Base-by-base conservation (phyloP, 495 filamentous ascomycete species). In the Xylaria flabelliformis region DNA sequence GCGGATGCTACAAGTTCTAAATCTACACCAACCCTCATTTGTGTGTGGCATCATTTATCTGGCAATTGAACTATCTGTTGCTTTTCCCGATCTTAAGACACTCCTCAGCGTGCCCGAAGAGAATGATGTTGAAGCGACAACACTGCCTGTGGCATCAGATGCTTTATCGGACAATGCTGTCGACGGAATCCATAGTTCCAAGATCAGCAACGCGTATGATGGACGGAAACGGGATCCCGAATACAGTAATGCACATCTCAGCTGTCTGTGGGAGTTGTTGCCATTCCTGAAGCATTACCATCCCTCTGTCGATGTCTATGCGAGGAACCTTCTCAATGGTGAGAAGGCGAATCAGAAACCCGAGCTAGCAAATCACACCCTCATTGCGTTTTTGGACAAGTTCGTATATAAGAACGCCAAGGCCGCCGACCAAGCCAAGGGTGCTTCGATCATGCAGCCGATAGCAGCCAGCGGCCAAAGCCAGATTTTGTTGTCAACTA, bases 391-490 rank as follows among this genome's bases (percentile, higher is more conserved):
- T 88, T 88, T 99, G 41, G 96, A 99, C 81, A 94, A 94, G 73
- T 98, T 99, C 80, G 93, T 96, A 26, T 99, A 98, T 85, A 91
- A 94, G 53, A 95, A 95, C 72, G 90, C 95, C 59, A 97, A 95
- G 85, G 85, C 92, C 8, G 81, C 85, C 4, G 80, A 89, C 12
- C 81, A 82, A 21, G 83, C 84, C 69, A 90, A 91, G 65, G 97
- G 96, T 32, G 82, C 87, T 42, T 97, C 94, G 4, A 96, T 98
- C 79, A 99, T 99, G 96, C 96, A 99, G 80, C 96, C 96, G 15
- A 87, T 97, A 39, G 92, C 88, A 48, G 80, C 87, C 39, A 85
- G 89, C 39, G 88, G 90, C 67, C 82, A 88, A 50, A 79, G 86
- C 73, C 84, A 90, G 73, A 85, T 93, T 24, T 87, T 97, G 48